A percentile compares a stretch with the other conserved stretches of the same genome.
Conservation (phyloP, 2,329 filamentous ascomycete genomes). For the Botrytis paeoniae region DNA sequence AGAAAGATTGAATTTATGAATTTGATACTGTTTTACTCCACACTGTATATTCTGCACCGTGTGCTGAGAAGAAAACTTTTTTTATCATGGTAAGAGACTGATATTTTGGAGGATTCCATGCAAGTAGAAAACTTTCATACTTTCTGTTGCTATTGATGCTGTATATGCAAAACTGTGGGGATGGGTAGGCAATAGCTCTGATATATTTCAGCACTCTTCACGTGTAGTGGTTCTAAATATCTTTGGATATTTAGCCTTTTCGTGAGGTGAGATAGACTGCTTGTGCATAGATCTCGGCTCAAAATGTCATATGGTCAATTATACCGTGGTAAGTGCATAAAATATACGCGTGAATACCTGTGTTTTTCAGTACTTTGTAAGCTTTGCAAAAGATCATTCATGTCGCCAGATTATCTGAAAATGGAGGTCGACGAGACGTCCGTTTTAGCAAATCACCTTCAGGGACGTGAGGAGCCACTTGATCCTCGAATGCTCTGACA, state of each 20-base stretch:
- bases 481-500: neutral
- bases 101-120: neutral
- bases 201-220: neutral
- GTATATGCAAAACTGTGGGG: neutral
- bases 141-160: neutral
- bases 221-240: no score
- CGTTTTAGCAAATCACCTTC: neutral
- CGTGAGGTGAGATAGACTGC: neutral
- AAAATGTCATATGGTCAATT: neutral
- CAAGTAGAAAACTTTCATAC: constrained; percentile 12
- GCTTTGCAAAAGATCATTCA: neutral
- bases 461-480: neutral
- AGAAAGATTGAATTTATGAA: constrained; percentile 19
- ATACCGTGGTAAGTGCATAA: neutral
- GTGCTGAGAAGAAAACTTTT: constrained; percentile 6
- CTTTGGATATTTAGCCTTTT: neutral
- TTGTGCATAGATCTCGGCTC: neutral
- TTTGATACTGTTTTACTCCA: constrained; percentile 9
- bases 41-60: neutral
- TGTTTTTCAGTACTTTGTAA: neutral
- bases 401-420: neutral
- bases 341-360: neutral
- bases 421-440: neutral
- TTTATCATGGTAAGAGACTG: neutral
- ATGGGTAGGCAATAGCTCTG: neutral